A percentile compares a stretch with the other conserved stretches of the same genome.
Conservation (phyloP, 2,329 filamentous ascomycete genomes). For the Diaporthe citri region DNA sequence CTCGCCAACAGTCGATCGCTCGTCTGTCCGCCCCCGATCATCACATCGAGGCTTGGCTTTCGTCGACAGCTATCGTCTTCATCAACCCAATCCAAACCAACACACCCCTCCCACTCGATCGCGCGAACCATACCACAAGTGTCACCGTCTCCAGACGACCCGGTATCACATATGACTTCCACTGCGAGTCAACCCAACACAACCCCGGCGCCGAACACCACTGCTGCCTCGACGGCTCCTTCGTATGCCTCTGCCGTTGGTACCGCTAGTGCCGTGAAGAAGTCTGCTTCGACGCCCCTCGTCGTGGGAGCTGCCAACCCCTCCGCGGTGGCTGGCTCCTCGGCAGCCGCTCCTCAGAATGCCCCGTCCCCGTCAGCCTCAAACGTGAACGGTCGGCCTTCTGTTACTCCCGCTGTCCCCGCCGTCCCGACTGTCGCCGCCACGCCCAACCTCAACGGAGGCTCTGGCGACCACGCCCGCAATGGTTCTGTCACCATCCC, state of each 20-base stretch:
- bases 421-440: constrained; percentile 72
- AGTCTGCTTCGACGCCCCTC: constrained; percentile 71
- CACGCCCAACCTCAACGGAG: constrained; percentile 77
- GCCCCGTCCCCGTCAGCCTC: constrained; percentile 76
- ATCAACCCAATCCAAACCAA: constrained; percentile 4
- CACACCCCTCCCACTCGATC: constrained; percentile 23
- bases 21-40: constrained; percentile 10
- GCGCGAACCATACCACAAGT: constrained; percentile 37
- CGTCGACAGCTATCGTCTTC: constrained; percentile 1
- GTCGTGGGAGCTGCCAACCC: constrained; percentile 71
- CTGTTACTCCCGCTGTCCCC: constrained; percentile 78
- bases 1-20: constrained; percentile 9
- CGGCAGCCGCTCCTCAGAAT: constrained; percentile 67
- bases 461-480: constrained; percentile 78
- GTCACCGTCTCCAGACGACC: constrained; percentile 37
- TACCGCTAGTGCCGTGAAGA: constrained; percentile 72
- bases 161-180: constrained; percentile 69
- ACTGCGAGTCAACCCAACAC: constrained; percentile 66
- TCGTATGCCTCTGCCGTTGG: constrained; percentile 78
- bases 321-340: constrained; percentile 67
- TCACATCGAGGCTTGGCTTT: constrained; percentile 23
- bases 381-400: constrained; percentile 86
- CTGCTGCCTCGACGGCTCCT: constrained; percentile 65
- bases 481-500: constrained; percentile 95
- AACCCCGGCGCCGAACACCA: constrained; percentile 68